Evolutionary conservation across 129 eudicot species (phyloP), one percentile per base, ranked within the genome.

Genomic region (Flaveria brownii): DNA sequence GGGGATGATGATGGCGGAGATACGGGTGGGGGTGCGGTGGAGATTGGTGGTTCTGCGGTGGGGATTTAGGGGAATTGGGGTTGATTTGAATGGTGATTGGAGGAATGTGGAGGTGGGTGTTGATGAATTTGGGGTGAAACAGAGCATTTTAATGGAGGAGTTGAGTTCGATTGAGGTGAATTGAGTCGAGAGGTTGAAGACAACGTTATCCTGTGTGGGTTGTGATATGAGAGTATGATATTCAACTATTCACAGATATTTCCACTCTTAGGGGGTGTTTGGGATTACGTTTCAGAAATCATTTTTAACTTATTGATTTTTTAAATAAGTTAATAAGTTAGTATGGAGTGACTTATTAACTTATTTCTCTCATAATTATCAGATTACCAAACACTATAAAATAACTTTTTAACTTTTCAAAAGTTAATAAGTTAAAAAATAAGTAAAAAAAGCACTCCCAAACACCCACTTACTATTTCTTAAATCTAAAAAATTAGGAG

Each of bases 1-100:
- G 62, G 87, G 78, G 77, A 73, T 73, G 64, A 72, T 63, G 77
- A 78, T 67, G 61, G 86, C 87, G 52, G 88, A 76, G 68, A 84
- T 74, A 43, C 20, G 16, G 12, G 1, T 5, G 41, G 62, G 22
- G 72, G 83, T 68, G 9, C 69, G 69, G 68, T 68, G 76, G 43
- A 45, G 30, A 70, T 57, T 55, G 71, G 59, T 74, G 65, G 63
- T 10, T 41, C 25, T 69, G 73, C 26, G 76, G 71, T 56, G 55
- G 70, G 64, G 77, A 46, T 76, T 28, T n/a, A 77, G 75, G 22
- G 64, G 77, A 46, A 79, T 28, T n/a, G 80, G 75, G 22, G 80
- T 20, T 63, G 81, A 70, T n/a, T 73, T 70, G 76, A 62, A 71
- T 10, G 76, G 67, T 68, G 78, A 20, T n/a, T 56, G 83, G 76